Base-by-base conservation (phyloP, 768 basidiomycete species). In the Termitomyces eurrhizus region DNA sequence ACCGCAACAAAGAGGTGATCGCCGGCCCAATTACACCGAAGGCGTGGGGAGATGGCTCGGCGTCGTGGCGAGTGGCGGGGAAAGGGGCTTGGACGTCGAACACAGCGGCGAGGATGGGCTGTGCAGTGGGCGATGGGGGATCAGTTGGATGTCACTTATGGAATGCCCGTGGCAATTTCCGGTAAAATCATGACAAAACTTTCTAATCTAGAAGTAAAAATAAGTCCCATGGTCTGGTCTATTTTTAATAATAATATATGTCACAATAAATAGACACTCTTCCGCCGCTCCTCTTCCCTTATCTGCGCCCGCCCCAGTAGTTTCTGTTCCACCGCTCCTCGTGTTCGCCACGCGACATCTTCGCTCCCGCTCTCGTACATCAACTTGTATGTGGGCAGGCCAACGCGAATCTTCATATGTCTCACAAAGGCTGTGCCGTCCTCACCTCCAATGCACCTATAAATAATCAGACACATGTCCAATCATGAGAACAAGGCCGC, bases 361-460 rank as follows among this genome's bases (percentile, higher is more conserved):
- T 90, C 89, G n/a, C 78, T 73, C 42, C 84, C 87, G 2, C 70
- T 77, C 68, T 87, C 88, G 68, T 89, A 90, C 71, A 87, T 72
- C 33, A 93, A 66, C 72, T 85, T 88, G 79, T 91, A 92, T 62
- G 79, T 79, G 45, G 83, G 80, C 59, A 77, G 65, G 52, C 79
- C 76, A 35, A 93, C 79, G 58, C 85, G 83, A 59, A 92, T 80
- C 64, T 70, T 73, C 71, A 78, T 77, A 53, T 74, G 66, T 56
- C 72, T 74, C 49, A 75, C 75, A 45, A 68, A 66, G 69, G 75
- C 77, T 70, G 81, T 76, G 68, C 72, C 73, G 45, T 78, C 78
- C 61, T 75, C 77, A 7, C 64, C 70, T 69, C 72, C 76, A 66
- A 83, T 60, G 63, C 77, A 76, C 72, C 84, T 89, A 83, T 70